Conservation (phyloP, 129 eudicot species). For the Heracleum sosnowskyi region DNA sequence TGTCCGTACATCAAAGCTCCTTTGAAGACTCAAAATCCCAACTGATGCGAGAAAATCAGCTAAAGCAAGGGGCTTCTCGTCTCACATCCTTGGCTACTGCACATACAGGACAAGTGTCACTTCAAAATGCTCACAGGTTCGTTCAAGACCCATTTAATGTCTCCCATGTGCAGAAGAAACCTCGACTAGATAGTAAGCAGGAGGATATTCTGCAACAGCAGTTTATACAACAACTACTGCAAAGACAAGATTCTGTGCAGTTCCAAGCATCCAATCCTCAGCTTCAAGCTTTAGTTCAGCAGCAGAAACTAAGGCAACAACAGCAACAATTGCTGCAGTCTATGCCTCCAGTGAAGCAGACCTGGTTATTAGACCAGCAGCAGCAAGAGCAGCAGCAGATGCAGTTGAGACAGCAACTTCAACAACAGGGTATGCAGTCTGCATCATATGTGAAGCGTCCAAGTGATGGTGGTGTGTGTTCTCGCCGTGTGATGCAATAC, state of each 20-base stretch:
- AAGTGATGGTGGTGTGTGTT: conserved; percentile 78
- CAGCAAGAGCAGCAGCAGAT: conserved; percentile 44
- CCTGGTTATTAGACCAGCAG: conserved; percentile 57
- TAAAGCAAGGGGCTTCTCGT: conserved; percentile 52
- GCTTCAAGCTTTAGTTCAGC: conserved; percentile 67
- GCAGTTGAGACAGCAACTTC: conserved; percentile 48
- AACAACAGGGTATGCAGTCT: conserved; percentile 66
- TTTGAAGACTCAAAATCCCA: conserved; percentile 54
- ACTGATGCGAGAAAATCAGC: conserved; percentile 37
- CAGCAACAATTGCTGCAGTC: conserved; percentile 77
- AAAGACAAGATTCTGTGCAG: conserved; percentile 76
- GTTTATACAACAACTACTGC: conserved; percentile 69
- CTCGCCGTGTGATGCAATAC: conserved; percentile 89
- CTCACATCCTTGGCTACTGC: conserved; percentile 49
- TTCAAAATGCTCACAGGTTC: conserved; percentile 53
- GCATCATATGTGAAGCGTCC: conserved; percentile 58
- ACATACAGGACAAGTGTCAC: conserved; percentile 44
- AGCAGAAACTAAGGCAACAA: conserved; percentile 72
- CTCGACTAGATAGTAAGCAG: conserved; percentile 76
- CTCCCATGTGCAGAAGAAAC: conserved; percentile 85
- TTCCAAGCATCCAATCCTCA: conserved; percentile 72
- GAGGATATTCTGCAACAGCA: conserved; percentile 79
- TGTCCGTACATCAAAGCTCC: conserved; percentile 49
- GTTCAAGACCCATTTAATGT: conserved; percentile 46
- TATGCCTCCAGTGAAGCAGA: conserved; percentile 79